Conservation (phyloP, 2,329 filamentous ascomycete genomes). For the Calonectria hawksworthii region DNA sequence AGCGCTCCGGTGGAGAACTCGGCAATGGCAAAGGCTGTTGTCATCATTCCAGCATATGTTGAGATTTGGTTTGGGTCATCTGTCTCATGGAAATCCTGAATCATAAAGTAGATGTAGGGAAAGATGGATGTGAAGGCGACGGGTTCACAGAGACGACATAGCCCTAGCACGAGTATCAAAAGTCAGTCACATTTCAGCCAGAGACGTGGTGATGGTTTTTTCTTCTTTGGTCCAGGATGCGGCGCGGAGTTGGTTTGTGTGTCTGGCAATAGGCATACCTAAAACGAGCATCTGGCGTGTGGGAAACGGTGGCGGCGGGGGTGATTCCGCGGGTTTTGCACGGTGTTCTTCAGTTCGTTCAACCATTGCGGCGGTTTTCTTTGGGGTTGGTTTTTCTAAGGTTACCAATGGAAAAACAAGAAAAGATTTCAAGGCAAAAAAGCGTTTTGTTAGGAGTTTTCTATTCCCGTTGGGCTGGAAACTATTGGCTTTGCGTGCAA, state of each 20-base stretch:
- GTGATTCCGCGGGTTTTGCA: slow-evolving; percentile 17
- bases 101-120: slow-evolving; percentile 98
- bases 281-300: slow-evolving; percentile 65
- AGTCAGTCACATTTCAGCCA: slow-evolving; percentile 23
- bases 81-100: slow-evolving; percentile 89
- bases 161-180: slow-evolving; percentile 65
- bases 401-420: neutral
- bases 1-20: slow-evolving; percentile 94
- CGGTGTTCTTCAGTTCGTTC: neutral
- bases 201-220: neutral
- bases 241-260: neutral
- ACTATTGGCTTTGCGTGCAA: neutral
- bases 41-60: slow-evolving; percentile 95
- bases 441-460: neutral
- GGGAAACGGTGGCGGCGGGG: slow-evolving; percentile 52
- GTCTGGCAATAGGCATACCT: slow-evolving; percentile 51
- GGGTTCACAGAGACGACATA: slow-evolving; percentile 96
- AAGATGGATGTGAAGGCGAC: slow-evolving; percentile 99
- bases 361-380: neutral
- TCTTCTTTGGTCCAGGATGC: neutral
- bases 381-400: neutral
- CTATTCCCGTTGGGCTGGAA: neutral
- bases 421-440: neutral
- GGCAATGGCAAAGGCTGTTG: slow-evolving; percentile 94
- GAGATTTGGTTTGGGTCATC: slow-evolving; percentile 84